Conservation (phyloP, 208 protist species). For the Naegleria lovaniensis region DNA sequence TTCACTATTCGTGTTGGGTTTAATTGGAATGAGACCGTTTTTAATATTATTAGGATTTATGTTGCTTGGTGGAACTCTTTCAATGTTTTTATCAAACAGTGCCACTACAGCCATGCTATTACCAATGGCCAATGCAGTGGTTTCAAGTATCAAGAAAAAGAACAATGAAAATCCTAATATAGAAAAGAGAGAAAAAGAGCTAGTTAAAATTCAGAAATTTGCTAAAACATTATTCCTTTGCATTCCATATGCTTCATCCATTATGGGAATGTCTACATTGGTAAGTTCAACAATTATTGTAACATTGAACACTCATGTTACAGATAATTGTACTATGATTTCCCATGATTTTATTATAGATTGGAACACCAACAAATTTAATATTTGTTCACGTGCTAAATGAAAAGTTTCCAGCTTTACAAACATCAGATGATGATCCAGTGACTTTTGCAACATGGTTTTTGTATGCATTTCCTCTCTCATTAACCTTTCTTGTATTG, state of each 20-base stretch:
- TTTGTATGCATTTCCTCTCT: not conserved
- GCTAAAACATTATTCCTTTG: not conserved
- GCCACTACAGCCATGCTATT: conserved; percentile 3
- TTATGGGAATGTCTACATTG: not conserved
- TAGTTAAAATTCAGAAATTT: not conserved
- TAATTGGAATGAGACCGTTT: not conserved
- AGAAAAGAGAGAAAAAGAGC: not conserved
- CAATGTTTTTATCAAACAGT: not conserved
- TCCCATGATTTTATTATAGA: not conserved
- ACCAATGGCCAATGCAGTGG: not conserved
- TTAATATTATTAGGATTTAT: conserved; percentile 15
- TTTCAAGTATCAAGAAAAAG: not conserved
- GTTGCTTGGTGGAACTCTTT: not conserved
- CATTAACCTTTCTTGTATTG: not conserved
- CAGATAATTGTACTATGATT: too few species aligned
- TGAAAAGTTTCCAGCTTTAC: not conserved
- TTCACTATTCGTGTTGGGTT: not conserved
- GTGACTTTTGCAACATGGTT: not conserved
- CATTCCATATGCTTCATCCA: not conserved
- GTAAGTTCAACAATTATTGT: too few species aligned
- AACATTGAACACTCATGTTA: too few species aligned
- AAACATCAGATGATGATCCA: not conserved
- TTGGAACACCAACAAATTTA: conserved; percentile 17
- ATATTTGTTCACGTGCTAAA: not conserved
- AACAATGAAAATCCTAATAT: too few species aligned